Evolutionary conservation across 2,329 filamentous ascomycete genomes (phyloP), one percentile per base, ranked within the genome.

Genomic region (Pyrenochaeta sp.): DNA sequence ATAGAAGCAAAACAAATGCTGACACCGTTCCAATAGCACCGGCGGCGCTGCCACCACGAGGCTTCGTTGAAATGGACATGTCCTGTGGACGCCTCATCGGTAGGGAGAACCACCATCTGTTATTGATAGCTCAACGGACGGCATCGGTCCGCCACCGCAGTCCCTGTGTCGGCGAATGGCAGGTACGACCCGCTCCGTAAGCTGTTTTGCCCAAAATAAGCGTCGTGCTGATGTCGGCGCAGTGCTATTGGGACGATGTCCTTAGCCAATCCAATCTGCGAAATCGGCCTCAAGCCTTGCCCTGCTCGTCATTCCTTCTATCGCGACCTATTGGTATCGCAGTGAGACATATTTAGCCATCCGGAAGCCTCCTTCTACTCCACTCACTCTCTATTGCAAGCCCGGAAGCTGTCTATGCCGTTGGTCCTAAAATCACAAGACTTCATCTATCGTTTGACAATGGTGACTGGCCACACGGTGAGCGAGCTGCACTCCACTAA

Each of bases 371-470:
- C 61, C 48, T 61, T 51, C 49, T 58, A 57, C 52, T 62, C 68
- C 63, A 65, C 59, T 69, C 60, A 59, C 56, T 58, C 60, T 57
- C 51, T 56, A 54, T 55, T 48, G 62, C 58, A 54, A 49, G 49
- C 53, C 51, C 43, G 46, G 58, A 61, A 49, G 58, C 56, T 63
- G 55, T 46, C 48, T 29, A 51, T 58, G 49, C 61, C 59, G 60
- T 58, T 54, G 54, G 43, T 61, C 62, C 39, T 64, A 56, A 56
- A 32, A 41, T 60, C 55, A 60, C 63, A 49, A 54, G 56, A 46
- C 47, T 40, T 53, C 43, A 43, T 63, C 63, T 76, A 78, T 58
- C 74, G 72, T 62, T 77, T 78, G 64, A 78, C 71, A 61, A 78
- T 78, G 40, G 75, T 78, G 45, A 78, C 75, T 78, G 69, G 62